Evolutionary conservation across 2,329 filamentous ascomycete species (phyloP).

Genomic region (Botrytis hyacinthi): DNA sequence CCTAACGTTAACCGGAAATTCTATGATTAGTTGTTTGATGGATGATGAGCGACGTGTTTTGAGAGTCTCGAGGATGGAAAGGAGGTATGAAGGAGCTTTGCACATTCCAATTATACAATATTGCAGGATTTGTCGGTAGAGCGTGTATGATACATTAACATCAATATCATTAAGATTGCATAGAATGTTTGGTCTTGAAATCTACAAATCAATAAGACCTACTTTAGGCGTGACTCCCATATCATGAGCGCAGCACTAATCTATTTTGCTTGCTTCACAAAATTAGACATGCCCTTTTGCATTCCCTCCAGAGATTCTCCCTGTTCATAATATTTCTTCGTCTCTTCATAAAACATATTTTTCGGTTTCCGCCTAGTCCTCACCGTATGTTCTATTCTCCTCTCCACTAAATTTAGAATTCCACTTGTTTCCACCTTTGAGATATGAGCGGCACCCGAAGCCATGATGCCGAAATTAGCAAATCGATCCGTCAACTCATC

Average conservation of each 20-base stretch:
- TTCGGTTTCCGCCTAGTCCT: slow-evolving; percentile 69
- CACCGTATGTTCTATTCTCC: slow-evolving; percentile 67
- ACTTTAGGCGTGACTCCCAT: background rate
- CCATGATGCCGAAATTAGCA: slow-evolving; percentile 64
- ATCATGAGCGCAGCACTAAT: background rate
- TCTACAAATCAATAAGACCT: background rate
- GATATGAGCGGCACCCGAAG: slow-evolving; percentile 70
- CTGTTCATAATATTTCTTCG: slow-evolving; percentile 20
- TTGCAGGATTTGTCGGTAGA: slow-evolving; percentile 31
- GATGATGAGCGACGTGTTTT: slow-evolving; percentile 12
- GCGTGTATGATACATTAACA: slow-evolving; percentile 38
- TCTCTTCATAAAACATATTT: slow-evolving; percentile 52
- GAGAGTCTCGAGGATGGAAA: slow-evolving; percentile 6
- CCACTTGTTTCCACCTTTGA: slow-evolving; percentile 75
- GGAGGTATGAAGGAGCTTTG: slow-evolving; percentile 17
- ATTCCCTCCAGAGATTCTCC: slow-evolving; percentile 42
- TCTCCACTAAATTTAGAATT: slow-evolving; percentile 69
- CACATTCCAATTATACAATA: slow-evolving; percentile 25
- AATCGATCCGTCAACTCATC: slow-evolving; percentile 64
- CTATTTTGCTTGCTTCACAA: slow-evolving; percentile 26
- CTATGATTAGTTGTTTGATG: slow-evolving; percentile 63
- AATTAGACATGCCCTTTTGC: slow-evolving; percentile 33
- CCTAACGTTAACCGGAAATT: slow-evolving; percentile 96
- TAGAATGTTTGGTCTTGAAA: slow-evolving; percentile 1
- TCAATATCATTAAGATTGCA: slow-evolving; percentile 18